Conservation (phyloP, 495 filamentous ascomycete genomes). For the Penicillium psychrofluorescens region DNA sequence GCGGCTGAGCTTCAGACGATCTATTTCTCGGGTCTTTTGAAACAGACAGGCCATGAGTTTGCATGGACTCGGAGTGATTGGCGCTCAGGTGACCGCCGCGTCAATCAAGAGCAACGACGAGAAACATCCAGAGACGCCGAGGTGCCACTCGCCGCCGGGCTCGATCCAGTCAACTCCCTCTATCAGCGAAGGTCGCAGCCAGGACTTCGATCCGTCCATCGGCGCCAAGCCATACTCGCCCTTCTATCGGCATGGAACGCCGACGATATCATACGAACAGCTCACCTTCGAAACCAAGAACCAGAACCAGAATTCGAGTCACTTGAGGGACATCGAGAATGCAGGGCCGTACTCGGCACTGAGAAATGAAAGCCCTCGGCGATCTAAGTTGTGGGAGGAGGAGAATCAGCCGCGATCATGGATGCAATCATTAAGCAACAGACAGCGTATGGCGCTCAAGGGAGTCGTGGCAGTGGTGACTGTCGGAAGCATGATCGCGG, state of each 20-base stretch:
- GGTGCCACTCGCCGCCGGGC: slow-evolving; percentile 2
- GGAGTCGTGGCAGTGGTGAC: slow-evolving; percentile 47
- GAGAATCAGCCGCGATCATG: slow-evolving; percentile 27
- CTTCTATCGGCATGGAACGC: slow-evolving; percentile 51
- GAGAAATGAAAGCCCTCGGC: slow-evolving; percentile 14
- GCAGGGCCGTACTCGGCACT: slow-evolving; percentile 10
- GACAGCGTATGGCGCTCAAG: slow-evolving; percentile 45
- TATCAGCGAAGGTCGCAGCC: slow-evolving; percentile 4
- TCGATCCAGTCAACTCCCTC: slow-evolving; percentile 17
- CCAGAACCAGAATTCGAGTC: slow-evolving; percentile 9
- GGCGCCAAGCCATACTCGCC: slow-evolving; percentile 49
- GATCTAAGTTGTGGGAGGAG: slow-evolving; percentile 37
- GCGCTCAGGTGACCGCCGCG: slow-evolving; percentile 20
- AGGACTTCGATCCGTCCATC: slow-evolving; percentile 34
- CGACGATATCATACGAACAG: slow-evolving; percentile 40
- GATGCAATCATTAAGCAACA: slow-evolving; percentile 34
- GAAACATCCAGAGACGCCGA: slow-evolving; percentile 9
- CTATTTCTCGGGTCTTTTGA: slow-evolving; percentile 9
- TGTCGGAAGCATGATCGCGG: slow-evolving; percentile 51
- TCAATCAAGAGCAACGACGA: slow-evolving; percentile 20
- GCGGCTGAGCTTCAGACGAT: slow-evolving; percentile 6
- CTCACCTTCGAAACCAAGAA: slow-evolving; percentile 31
- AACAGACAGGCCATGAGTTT: slow-evolving; percentile 14
- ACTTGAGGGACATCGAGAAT: slow-evolving; percentile 24
- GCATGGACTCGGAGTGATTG: slow-evolving; percentile 25